A percentile compares a stretch with the other conserved stretches of the same genome.
These are phyloP conservation scores for Curvularia hawaiiensis DNA, from an alignment of 2,329 filamentous ascomycete genomes.

Conservation along the genomic window DNA sequence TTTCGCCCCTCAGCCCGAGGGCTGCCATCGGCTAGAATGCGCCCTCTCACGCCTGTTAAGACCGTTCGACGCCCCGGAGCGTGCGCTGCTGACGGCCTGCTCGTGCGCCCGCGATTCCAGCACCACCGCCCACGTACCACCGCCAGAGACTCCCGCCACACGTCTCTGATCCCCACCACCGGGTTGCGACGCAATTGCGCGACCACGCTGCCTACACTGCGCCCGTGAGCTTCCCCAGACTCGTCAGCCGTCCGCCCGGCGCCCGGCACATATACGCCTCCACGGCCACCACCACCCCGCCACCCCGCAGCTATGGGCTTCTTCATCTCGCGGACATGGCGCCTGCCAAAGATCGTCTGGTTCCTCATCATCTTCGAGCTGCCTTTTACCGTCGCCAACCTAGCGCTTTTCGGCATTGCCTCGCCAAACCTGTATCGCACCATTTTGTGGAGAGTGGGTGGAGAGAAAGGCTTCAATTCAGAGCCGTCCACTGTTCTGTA, in stretches of 20 bases:
- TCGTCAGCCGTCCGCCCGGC: conserved; percentile 8
- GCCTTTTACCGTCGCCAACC: conserved; percentile 64
- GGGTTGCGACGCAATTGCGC: conserved; percentile 2
- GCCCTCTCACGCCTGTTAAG: conserved; percentile 31
- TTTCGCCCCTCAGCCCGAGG: conserved; percentile 29
- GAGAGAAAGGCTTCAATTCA: conserved; percentile 74
- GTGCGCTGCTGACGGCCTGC: conserved; percentile 9
- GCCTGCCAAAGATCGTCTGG: conserved; percentile 57
- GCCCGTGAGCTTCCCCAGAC: conserved; percentile 5
- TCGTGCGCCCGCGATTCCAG: conserved; percentile 9
- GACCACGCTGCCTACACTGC: background rate
- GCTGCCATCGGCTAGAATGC: conserved; percentile 23
- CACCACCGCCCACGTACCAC: conserved; percentile 20
- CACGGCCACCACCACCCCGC: conserved; percentile 6
- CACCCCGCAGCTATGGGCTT: conserved; percentile 41
- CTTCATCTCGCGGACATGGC: conserved; percentile 62
- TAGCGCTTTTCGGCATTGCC: conserved; percentile 74
- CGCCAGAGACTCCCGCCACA: conserved; percentile 9
- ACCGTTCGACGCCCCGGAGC: conserved; percentile 27
- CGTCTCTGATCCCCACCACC: conserved; percentile 1
- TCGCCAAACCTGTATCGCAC: conserved; percentile 75
- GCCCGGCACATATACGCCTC: conserved; percentile 8
- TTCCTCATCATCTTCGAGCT: conserved; percentile 70
- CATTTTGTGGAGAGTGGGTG: conserved; percentile 74
- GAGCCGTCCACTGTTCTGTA: conserved; percentile 72